These are phyloP conservation scores for Didymella keratinophila DNA, from an alignment of 2,329 filamentous ascomycete species.

Conservation along the genomic window DNA sequence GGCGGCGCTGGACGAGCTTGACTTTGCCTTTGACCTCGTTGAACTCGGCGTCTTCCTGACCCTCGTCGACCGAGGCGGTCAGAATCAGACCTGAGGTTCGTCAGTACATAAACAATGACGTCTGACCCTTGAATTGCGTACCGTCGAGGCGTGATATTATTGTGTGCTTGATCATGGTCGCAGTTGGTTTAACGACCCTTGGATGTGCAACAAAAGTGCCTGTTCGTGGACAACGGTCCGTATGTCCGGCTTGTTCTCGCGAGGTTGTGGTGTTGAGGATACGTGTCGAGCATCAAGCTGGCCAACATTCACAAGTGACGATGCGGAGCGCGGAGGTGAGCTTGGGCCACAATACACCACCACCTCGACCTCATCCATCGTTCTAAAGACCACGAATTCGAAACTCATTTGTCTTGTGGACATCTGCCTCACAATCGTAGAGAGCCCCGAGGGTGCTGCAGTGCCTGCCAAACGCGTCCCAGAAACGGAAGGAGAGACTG, in stretches of 20 bases:
- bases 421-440: too few species aligned
- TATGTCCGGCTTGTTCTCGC: slow-evolving; percentile 6
- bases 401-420: background rate
- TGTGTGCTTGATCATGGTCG: slow-evolving; percentile 83
- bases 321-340: slow-evolving; percentile 34
- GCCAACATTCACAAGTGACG: slow-evolving; percentile 28
- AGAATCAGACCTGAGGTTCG: slow-evolving; percentile 79
- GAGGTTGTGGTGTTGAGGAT: slow-evolving; percentile 31
- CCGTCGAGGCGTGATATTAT: slow-evolving; percentile 94
- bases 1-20: slow-evolving; percentile 85
- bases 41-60: slow-evolving; percentile 73
- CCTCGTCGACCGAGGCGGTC: slow-evolving; percentile 92
- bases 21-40: slow-evolving; percentile 89
- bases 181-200: background rate
- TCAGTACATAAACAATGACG: slow-evolving; percentile 30
- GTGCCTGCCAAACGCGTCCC: background rate
- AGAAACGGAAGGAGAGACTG: background rate
- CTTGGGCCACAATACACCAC: slow-evolving; percentile 23
- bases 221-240: background rate
- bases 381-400: background rate
- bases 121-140: slow-evolving; percentile 47
- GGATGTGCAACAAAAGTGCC: background rate
- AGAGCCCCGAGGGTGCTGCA: too few species aligned
- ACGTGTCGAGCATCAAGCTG: slow-evolving; percentile 40
- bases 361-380: background rate